Conservation (phyloP, 805 yeast species). For the Kazachstania psychrophila region DNA sequence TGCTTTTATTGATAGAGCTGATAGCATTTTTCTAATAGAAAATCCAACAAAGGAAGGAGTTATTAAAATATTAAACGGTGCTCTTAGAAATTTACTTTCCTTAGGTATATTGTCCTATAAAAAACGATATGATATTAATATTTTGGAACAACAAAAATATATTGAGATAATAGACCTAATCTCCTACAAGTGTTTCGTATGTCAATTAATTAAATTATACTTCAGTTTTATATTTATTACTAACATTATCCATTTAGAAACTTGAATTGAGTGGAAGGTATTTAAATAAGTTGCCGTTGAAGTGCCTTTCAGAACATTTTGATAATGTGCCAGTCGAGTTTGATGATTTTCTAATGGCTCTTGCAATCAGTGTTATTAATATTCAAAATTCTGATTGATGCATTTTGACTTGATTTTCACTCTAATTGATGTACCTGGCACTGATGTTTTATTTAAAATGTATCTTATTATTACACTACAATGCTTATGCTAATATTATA, state of each 20-base stretch:
- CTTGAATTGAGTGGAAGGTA: constrained; percentile 25
- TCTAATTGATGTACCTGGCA: too few species aligned
- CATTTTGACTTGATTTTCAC: too few species aligned
- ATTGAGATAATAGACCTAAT: constrained; percentile 9
- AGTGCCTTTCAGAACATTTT: constrained; percentile 24
- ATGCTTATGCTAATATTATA: too few species aligned
- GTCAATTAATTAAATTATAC: constrained; percentile 7
- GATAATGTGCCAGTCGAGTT: constrained; percentile 19
- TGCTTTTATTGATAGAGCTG: constrained; percentile 39
- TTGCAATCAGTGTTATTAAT: constrained; percentile 14
- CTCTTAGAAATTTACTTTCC: constrained; percentile 22
- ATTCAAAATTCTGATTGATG: too few species aligned
- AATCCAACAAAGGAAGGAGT: constrained; percentile 30
- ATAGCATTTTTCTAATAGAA: constrained; percentile 30
- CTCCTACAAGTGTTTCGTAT: constrained; percentile 22
- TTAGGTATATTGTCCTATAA: constrained; percentile 9
- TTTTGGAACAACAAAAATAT: constrained; percentile 6
- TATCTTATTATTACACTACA: too few species aligned
- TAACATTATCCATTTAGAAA: constrained; percentile 11
- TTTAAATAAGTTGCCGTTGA: constrained; percentile 22
- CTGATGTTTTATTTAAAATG: too few species aligned
- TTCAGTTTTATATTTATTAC: constrained; percentile 2
- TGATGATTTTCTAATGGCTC: constrained; percentile 19
- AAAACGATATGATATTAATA: constrained; percentile 1
- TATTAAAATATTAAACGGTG: constrained; percentile 23